A percentile compares a stretch with the other conserved stretches of the same genome.
Evolutionary conservation across 306 rosid species (phyloP).

Genomic region (Sechiopsis laciniata): DNA sequence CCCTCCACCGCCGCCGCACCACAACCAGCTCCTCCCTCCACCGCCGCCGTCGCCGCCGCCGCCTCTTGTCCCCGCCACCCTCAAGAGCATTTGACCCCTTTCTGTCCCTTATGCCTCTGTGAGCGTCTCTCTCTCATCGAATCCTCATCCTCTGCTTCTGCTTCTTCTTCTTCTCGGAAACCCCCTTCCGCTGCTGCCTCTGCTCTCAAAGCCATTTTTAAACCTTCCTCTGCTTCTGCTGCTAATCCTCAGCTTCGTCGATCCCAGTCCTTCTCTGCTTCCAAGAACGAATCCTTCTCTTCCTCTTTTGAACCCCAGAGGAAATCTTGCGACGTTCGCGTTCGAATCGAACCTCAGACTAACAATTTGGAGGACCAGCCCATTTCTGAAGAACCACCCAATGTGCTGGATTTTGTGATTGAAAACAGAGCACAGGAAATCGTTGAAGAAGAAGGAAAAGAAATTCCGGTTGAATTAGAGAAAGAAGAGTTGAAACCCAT

Average conservation of each 20-base stretch:
- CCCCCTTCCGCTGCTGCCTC: slow-evolving; percentile 75
- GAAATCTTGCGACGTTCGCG: slow-evolving; percentile 89
- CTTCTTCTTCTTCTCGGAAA: slow-evolving; percentile 44
- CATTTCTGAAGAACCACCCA: slow-evolving; percentile 36
- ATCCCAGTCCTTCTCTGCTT: slow-evolving; percentile 88
- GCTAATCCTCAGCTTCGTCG: slow-evolving; percentile 76
- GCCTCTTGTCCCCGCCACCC: slow-evolving; percentile 77
- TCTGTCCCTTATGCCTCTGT: slow-evolving; percentile 98
- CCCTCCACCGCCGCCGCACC: slow-evolving; percentile 36
- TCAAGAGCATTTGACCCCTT: slow-evolving; percentile 72
- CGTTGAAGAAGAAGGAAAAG: slow-evolving; percentile 37
- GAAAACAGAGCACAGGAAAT: slow-evolving; percentile 60
- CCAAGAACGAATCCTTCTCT: slow-evolving; percentile 75
- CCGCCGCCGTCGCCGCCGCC: slow-evolving; percentile 31
- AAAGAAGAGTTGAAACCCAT: slow-evolving; percentile 55
- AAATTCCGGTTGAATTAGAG: background rate
- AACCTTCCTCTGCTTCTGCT: slow-evolving; percentile 31
- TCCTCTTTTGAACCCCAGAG: slow-evolving; percentile 81
- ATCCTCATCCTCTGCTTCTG: slow-evolving; percentile 28
- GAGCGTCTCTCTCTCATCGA: slow-evolving; percentile 89
- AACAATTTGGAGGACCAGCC: slow-evolving; percentile 29
- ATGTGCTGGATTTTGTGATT: slow-evolving; percentile 29
- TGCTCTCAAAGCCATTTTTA: slow-evolving; percentile 83
- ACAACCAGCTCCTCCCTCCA: slow-evolving; percentile 34
- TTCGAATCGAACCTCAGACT: slow-evolving; percentile 34